phyloP scores from a whole-genome alignment of 169 alveolate species.

The Cryptosporidium baileyi region DNA sequence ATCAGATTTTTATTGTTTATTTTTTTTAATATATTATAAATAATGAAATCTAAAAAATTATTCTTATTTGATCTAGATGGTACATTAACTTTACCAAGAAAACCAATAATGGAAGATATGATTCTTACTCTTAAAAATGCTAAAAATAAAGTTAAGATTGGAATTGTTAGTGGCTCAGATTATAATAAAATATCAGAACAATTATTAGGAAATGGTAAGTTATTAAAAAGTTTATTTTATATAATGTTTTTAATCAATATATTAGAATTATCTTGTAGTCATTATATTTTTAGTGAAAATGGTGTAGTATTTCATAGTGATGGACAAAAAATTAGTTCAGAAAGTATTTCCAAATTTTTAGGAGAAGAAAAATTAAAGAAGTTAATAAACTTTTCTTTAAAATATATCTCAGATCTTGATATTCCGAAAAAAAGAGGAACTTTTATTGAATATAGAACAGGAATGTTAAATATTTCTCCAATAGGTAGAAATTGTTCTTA shows the following conservation, averaged over 20 bases:
- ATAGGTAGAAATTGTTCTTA: constrained; percentile 95
- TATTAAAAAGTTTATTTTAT: neutral
- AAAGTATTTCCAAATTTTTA: constrained; percentile 77
- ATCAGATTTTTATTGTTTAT: too few species aligned
- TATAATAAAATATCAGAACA: constrained; percentile 78
- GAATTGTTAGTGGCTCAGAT: constrained; percentile 88
- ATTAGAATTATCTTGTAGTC: constrained; percentile 69
- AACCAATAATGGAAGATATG: constrained; percentile 80
- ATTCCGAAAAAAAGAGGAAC: constrained; percentile 92
- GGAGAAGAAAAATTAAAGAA: constrained; percentile 87
- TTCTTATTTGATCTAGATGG: constrained; percentile 91
- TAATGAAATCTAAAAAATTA: constrained; percentile 16
- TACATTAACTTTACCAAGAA: constrained; percentile 87
- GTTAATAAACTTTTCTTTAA: constrained; percentile 86
- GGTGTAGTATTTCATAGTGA: constrained; percentile 87
- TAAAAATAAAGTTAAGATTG: constrained; percentile 77
- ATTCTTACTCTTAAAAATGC: constrained; percentile 75
- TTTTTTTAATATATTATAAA: too few species aligned
- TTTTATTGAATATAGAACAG: constrained; percentile 93
- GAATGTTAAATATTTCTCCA: constrained; percentile 95
- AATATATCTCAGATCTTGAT: constrained; percentile 88
- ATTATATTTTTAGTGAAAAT: constrained; percentile 88
- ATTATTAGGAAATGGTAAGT: constrained; percentile 72
- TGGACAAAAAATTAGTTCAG: constrained; percentile 79
- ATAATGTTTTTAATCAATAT: too few species aligned